Base-by-base conservation (phyloP, 1,139 yeast species). In the Debaryomyces singareniensis region DNA sequence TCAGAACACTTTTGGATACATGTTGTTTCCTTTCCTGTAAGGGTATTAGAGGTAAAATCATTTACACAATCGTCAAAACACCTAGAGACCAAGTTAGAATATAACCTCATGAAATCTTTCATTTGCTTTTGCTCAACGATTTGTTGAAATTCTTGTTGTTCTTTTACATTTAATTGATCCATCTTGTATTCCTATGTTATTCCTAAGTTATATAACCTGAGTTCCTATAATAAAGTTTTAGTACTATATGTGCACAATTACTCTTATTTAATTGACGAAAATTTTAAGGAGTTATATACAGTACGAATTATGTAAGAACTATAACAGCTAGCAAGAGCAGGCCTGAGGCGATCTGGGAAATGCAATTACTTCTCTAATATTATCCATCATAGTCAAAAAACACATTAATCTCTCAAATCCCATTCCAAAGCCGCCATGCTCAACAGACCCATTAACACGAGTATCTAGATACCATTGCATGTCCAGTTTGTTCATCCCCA, bases 21-120 rank as follows among this genome's bases (percentile, higher is more conserved):
- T 21, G 77, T 52, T 42, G 77, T 78, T 62, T 91, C 98, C 68
- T 83, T 86, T 50, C 76, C 59, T 37, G 95, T 80, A 55, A 91
- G 75, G 53, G 78, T 77, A 54, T 83, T 80, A 28, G 96, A 86
- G 36, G 98, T 91, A 76, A 91, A 89, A 58, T 91, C 98, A 57
- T 89, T 89, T 55, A 91, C 96, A 68, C 98, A 91, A 66, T 91
- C 97, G 36, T 78, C 78, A 68, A 91, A 91, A 70, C 98, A 91
- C 70, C 95, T 81, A 60, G 93, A 91, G 35, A 91, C 97, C 50
- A 91, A 75, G 56, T 83, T 82, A 42, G 97, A 87, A 74, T 91
- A 91, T 32, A 75, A 76, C 58, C 93, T 80, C 97, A 89, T 89
- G 78, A 89, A 91, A 59, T 91, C 98, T 63, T 85, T 85, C 96